phyloP scores from a whole-genome alignment of 2,329 filamentous ascomycete genomes.

The Alternaria infectoria region DNA sequence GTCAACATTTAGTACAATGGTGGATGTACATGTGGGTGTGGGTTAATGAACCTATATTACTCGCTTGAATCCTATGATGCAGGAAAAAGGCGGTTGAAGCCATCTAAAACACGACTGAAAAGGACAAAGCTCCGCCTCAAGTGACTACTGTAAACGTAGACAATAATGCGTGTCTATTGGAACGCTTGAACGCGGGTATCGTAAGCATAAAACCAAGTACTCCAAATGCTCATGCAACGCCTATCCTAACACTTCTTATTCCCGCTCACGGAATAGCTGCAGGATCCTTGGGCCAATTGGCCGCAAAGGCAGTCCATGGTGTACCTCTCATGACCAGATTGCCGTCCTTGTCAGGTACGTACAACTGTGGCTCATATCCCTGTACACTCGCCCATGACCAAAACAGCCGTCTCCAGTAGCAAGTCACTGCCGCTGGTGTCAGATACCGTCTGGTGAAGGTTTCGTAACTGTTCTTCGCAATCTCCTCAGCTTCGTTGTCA shows the following conservation, averaged over 20 bases:
- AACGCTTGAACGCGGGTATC: slow-evolving; percentile 24
- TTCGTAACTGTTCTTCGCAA: slow-evolving; percentile 40
- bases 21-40: neutral
- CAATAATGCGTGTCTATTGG: slow-evolving; percentile 6
- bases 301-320: slow-evolving; percentile 44
- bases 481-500: slow-evolving; percentile 36
- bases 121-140: neutral
- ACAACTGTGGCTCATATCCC: slow-evolving; percentile 39
- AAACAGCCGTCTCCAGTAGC: slow-evolving; percentile 43
- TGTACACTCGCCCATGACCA: slow-evolving; percentile 40
- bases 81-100: neutral
- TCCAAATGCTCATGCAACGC: slow-evolving; percentile 21
- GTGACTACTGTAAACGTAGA: neutral
- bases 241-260: slow-evolving; percentile 1
- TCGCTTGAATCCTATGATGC: neutral
- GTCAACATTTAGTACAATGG: neutral
- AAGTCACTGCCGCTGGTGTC: slow-evolving; percentile 43
- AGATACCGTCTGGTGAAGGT: slow-evolving; percentile 41
- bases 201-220: slow-evolving; percentile 16
- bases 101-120: neutral
- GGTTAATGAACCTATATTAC: neutral
- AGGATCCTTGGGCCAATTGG: slow-evolving; percentile 43
- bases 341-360: slow-evolving; percentile 28
- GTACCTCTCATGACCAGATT: slow-evolving; percentile 39
- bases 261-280: slow-evolving; percentile 33